Evolutionary conservation across 2,329 filamentous ascomycete genomes (phyloP), one percentile per base, ranked within the genome.

Genomic region (Epichloe aotearoae): DNA sequence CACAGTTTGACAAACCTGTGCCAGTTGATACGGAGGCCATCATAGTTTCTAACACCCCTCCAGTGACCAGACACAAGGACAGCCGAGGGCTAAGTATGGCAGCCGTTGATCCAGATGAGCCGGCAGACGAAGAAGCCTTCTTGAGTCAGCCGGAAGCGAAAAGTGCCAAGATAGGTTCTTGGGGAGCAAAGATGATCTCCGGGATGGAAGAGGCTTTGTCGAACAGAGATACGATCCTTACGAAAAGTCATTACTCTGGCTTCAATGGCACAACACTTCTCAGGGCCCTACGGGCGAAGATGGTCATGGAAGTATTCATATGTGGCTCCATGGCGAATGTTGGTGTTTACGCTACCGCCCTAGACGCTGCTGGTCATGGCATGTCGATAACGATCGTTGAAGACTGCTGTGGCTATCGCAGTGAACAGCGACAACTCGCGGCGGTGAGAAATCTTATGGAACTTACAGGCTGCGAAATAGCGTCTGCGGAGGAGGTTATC

Each of bases 281-380:
- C 7, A 74, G 84, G 47, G 75, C 81, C n/a, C 70, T 97, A 44
- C 80, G 90, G n/a, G 82, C 82, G n/a, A 86, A 83, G 55, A 83
- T 96, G 57, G 81, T 95, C 52, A 95, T 89, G 2, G 86, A 96
- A 60, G 72, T 98, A 12, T 96, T 86, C 66, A 79, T 97, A 23
- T 94, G 87, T 61, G 93, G 93, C 20, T 84, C 86, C 43, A 76
- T 95, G 46, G 87, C 84, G 42, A 96, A 97, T 60, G 73, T 94
- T 37, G 90, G 89, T 34, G 83, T 97, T 45, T 89, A 93, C 62
- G 91, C 93, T 7, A 96, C 91, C 1, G 89, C 89, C 3, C 75
- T 95, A 55, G 93, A 96, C 62, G 93, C 91, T 11, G 90, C 88
- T 2, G 80, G 85, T 19, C 86, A 96, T 65, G 93, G 90, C 4